These are phyloP conservation scores for Gossypium trilobum DNA, from an alignment of 441 rosid species.

Conservation along the genomic window DNA sequence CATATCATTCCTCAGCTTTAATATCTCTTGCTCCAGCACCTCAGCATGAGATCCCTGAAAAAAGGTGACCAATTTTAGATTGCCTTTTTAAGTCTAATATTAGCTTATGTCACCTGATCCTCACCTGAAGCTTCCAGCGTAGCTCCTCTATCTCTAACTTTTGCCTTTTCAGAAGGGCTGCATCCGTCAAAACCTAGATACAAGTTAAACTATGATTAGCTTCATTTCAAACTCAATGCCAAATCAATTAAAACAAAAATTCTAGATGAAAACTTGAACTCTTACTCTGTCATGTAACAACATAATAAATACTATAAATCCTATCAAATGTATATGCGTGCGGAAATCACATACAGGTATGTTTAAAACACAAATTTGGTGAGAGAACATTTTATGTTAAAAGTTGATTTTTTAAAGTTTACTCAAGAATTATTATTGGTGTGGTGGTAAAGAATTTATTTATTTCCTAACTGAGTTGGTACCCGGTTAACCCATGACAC, in stretches of 20 bases:
- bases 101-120: conserved; percentile 8
- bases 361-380: no score
- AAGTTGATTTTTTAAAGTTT: no score
- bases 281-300: background rate
- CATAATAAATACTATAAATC: background rate
- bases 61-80: conserved; percentile 19
- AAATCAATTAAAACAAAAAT: background rate
- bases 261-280: background rate
- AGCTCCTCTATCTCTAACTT: conserved; percentile 86
- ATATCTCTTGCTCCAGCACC: conserved; percentile 76
- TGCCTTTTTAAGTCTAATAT: conserved; percentile 6
- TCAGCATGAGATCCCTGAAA: conserved; percentile 77
- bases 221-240: background rate
- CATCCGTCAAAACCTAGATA: conserved; percentile 77
- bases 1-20: conserved; percentile 83
- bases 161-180: conserved; percentile 77
- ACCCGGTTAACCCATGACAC: no score
- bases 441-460: no score
- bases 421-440: no score
- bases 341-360: no score
- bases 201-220: conserved; percentile 23
- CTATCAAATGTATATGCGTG: no score
- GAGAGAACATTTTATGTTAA: no score
- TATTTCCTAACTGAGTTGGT: no score
- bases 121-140: conserved; percentile 69